Conservation (phyloP, 2,329 filamentous ascomycete genomes). For the Phaeosphaeria sp. region DNA sequence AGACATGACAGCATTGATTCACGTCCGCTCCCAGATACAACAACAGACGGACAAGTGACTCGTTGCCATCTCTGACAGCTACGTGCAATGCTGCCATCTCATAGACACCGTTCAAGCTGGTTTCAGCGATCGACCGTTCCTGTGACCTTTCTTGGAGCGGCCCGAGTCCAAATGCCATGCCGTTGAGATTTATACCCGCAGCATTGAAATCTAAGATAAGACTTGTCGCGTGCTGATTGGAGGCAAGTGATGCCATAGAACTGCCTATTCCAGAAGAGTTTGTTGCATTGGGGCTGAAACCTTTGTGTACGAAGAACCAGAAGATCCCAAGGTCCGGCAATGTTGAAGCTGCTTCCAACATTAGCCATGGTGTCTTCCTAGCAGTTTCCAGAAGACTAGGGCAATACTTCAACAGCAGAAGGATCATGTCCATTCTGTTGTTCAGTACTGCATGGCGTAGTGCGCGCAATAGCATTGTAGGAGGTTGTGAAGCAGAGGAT, state of each 20-base stretch:
- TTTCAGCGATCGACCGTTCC: neutral
- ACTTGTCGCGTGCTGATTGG: neutral
- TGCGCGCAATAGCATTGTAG: neutral
- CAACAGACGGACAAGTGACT: neutral
- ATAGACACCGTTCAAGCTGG: neutral
- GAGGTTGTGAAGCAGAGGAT: neutral
- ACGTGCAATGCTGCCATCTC: neutral
- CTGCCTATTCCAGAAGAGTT: neutral
- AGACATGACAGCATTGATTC: slow-evolving; percentile 7
- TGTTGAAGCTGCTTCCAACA: slow-evolving; percentile 4
- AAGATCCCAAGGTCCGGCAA: neutral
- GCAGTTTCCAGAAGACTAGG: neutral
- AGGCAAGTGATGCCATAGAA: neutral
- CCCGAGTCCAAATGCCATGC: neutral
- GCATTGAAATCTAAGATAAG: neutral
- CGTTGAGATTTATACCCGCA: neutral
- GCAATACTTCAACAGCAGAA: neutral
- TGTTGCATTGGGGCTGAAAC: neutral
- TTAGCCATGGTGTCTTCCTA: slow-evolving; percentile 3
- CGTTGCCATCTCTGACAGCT: neutral
- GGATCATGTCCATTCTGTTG: neutral
- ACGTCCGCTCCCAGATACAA: slow-evolving; percentile 2
- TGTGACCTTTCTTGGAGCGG: neutral
- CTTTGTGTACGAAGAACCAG: neutral
- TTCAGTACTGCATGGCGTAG: slow-evolving; percentile 2